Evolutionary conservation across 768 basidiomycete genomes (phyloP).

Genomic region (Terana coerulea): DNA sequence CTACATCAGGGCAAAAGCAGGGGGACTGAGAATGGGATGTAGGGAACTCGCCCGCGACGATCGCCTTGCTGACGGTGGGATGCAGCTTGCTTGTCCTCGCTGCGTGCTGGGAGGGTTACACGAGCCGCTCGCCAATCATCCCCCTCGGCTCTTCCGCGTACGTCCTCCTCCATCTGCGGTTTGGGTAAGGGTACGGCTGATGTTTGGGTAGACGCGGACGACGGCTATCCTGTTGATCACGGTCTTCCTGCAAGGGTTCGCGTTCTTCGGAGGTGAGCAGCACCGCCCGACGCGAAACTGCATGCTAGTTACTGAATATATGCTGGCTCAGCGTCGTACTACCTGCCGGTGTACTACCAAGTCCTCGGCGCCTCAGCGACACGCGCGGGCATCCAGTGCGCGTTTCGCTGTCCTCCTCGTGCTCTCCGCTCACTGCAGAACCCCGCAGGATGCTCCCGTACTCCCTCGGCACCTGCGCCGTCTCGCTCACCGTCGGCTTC

Average conservation of each 20-base stretch:
- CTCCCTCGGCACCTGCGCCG: conserved; percentile 23
- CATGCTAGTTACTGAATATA: too few species aligned
- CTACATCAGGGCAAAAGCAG: background rate
- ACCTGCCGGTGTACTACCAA: conserved; percentile 41
- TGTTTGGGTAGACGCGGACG: conserved; percentile 37
- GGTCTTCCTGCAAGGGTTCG: conserved; percentile 31
- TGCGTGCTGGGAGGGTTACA: conserved; percentile 32
- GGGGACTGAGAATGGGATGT: conserved; percentile 5
- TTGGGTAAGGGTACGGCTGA: background rate
- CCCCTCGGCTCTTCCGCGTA: conserved; percentile 38
- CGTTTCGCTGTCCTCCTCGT: background rate
- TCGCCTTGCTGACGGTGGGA: conserved; percentile 35
- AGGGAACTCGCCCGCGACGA: conserved; percentile 31
- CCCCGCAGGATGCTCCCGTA: conserved; percentile 32
- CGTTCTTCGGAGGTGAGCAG: conserved; percentile 30
- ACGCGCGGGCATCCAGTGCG: conserved; percentile 27
- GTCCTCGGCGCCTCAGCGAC: conserved; percentile 36
- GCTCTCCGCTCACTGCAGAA: background rate
- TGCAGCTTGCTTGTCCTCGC: conserved; percentile 26
- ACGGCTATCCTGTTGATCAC: conserved; percentile 30
- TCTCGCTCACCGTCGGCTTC: conserved; percentile 23
- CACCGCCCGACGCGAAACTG: background rate
- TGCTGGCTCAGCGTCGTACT: conserved; percentile 27
- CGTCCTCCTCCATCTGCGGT: background rate
- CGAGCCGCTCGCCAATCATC: conserved; percentile 33